Evolutionary conservation across 805 yeast genomes (phyloP).

Genomic region (Cyberlindnera maritima): DNA sequence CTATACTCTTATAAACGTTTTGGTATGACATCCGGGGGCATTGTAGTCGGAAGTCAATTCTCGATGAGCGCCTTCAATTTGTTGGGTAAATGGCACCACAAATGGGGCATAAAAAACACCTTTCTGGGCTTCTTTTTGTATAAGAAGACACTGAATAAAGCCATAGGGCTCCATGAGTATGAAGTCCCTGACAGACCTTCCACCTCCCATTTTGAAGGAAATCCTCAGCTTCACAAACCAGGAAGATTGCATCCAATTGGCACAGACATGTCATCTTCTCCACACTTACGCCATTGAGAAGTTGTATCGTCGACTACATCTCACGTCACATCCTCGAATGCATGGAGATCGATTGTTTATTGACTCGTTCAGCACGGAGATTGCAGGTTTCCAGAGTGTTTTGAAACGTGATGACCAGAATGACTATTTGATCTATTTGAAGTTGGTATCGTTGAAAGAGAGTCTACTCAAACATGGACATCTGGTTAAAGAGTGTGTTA

Average conservation of each 20-base stretch:
- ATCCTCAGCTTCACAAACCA: conserved; percentile 5
- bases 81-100: neutral
- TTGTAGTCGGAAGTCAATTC: too few species aligned
- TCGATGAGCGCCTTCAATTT: too few species aligned
- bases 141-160: too few species aligned
- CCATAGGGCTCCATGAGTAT: too few species aligned
- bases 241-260: neutral
- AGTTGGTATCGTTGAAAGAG: conserved; percentile 40
- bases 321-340: conserved; percentile 35
- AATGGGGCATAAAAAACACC: too few species aligned
- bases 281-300: conserved; percentile 30
- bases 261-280: conserved; percentile 17
- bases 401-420: conserved; percentile 35
- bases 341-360: conserved; percentile 29
- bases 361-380: conserved; percentile 36
- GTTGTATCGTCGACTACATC: conserved; percentile 37
- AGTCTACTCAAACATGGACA: conserved; percentile 33
- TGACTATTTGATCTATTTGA: conserved; percentile 34
- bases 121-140: too few species aligned
- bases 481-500: conserved; percentile 33
- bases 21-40: too few species aligned
- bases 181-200: neutral
- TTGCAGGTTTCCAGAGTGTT: conserved; percentile 36
- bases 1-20: too few species aligned
- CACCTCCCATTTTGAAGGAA: neutral